Conservation (phyloP, 352 stramenopile species). For the Globisporangium cylindrosporum region DNA sequence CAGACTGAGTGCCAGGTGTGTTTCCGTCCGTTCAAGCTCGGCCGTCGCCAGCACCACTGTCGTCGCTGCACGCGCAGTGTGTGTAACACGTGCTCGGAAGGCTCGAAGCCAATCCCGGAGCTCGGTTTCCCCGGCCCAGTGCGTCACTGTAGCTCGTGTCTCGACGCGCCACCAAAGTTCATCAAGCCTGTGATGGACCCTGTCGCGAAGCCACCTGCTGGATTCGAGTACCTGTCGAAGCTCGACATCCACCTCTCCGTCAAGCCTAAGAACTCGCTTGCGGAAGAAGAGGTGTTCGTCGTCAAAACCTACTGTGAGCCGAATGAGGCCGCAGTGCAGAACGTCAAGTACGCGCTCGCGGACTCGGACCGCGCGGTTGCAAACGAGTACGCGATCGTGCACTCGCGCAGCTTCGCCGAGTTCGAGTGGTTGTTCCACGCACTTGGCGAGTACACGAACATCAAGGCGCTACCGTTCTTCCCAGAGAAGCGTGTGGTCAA, state of each 20-base stretch:
- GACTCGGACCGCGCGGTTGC: constrained; percentile 64
- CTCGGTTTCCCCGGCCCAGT: constrained; percentile 73
- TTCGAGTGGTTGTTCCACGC: constrained; percentile 82
- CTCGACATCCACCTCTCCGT: constrained; percentile 75
- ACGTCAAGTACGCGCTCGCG: constrained; percentile 44
- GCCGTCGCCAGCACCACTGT: constrained; percentile 80
- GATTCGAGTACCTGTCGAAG: constrained; percentile 84
- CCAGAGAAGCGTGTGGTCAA: constrained; percentile 62
- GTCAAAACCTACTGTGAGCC: constrained; percentile 83
- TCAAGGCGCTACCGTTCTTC: constrained; percentile 79
- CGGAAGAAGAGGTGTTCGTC: constrained; percentile 62
- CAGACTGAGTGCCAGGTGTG: constrained; percentile 89
- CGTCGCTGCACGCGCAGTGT: constrained; percentile 83
- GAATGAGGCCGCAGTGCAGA: constrained; percentile 53
- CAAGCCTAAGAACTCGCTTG: constrained; percentile 34
- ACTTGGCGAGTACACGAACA: constrained; percentile 74
- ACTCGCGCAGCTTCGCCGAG: constrained; percentile 68
- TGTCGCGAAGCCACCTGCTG: constrained; percentile 67
- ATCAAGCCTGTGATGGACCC: constrained; percentile 77
- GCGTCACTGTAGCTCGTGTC: constrained; percentile 80
- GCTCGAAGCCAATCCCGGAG: constrained; percentile 81
- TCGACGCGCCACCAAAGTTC: constrained; percentile 76
- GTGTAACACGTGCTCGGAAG: constrained; percentile 82
- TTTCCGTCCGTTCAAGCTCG: constrained; percentile 85
- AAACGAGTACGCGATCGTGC: constrained; percentile 78